phyloP scores from a whole-genome alignment of 805 yeast genomes.

The Lipomyces kockii region DNA sequence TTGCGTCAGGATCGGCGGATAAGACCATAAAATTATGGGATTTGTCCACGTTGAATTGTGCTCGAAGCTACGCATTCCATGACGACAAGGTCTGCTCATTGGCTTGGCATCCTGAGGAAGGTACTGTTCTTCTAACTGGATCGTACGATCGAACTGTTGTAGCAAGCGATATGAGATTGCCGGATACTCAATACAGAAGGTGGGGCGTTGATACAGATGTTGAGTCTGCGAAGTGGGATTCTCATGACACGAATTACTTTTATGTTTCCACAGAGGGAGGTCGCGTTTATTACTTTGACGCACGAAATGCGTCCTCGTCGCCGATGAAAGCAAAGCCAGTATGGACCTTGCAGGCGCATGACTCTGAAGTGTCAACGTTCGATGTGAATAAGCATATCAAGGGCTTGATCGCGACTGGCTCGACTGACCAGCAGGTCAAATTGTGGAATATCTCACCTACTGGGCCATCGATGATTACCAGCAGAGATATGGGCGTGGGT shows the following conservation, averaged over 20 bases:
- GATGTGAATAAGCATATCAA: constrained; percentile 68
- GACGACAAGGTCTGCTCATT: constrained; percentile 81
- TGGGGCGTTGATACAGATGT: constrained; percentile 77
- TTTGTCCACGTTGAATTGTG: constrained; percentile 72
- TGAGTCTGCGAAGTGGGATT: constrained; percentile 78
- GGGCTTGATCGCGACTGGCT: constrained; percentile 81
- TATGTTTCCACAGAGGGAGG: constrained; percentile 93
- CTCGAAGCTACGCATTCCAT: constrained; percentile 77
- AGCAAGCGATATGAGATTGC: constrained; percentile 81
- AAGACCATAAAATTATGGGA: constrained; percentile 96
- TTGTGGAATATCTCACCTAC: constrained; percentile 73
- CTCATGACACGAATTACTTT: constrained; percentile 53
- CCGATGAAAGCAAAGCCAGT: constrained; percentile 60
- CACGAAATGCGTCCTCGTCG: constrained; percentile 52
- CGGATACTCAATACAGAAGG: constrained; percentile 64
- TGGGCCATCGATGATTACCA: constrained; percentile 84
- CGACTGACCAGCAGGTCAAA: constrained; percentile 84
- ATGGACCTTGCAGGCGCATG: constrained; percentile 98
- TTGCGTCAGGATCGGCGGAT: constrained; percentile 96
- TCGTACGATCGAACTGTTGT: constrained; percentile 83
- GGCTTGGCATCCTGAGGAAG: constrained; percentile 73
- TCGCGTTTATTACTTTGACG: constrained; percentile 84
- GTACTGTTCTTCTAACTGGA: constrained; percentile 73
- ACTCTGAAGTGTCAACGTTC: constrained; percentile 85
- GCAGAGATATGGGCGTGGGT: constrained; percentile 93